Base-by-base conservation (phyloP, 345 rosid genomes). In the Hirschfeldia incana region DNA sequence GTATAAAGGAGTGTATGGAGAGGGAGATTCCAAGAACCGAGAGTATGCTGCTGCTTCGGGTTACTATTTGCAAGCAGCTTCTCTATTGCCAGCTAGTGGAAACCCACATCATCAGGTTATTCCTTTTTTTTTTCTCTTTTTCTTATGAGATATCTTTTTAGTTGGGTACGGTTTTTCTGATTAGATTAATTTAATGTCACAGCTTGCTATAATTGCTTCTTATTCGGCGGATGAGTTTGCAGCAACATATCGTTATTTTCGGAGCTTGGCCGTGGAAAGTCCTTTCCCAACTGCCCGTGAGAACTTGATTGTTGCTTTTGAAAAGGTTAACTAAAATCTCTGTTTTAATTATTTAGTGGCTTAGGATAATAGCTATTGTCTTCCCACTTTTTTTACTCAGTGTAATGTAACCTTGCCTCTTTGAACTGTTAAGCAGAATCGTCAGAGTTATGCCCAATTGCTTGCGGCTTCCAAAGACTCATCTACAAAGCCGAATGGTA, bases 281-380 rank as follows among this genome's bases (percentile, higher is more conserved):
- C 99, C 98, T 51, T 95, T 92, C 73, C 73, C 95, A 29, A 95
- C 99, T 75, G 99, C 99, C 34, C 91, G 99, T 78, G 99, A 95
- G 83, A 95, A 95, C 82, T 87, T 95, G 88, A 89, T 93, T 69
- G 92, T 95, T 78, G 96, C 97, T 76, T 95, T 95, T 85, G 99
- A 95, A 78, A 94, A 94, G 98, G 98, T 94, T 73, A 57, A 8
- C 83, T 36, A 74, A 5, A 53, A 29, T 37, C 7, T 63, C 13
- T 69, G 11, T 63, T 30, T 2, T 74, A 53, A 62, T 69, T 69
- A 71, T 78, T 17, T 72, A 12, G 46, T 27, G 53, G 46, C 37
- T 27, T 61, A n/a, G n/a, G 44, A 4, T 63, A 5, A 5, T 36
- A 60, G 69, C 15, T 17, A 27, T 60, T 34, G 8, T 61, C 34